Base-by-base conservation (phyloP, 1,139 yeast species). In the Magnusiomyces clavatus region DNA sequence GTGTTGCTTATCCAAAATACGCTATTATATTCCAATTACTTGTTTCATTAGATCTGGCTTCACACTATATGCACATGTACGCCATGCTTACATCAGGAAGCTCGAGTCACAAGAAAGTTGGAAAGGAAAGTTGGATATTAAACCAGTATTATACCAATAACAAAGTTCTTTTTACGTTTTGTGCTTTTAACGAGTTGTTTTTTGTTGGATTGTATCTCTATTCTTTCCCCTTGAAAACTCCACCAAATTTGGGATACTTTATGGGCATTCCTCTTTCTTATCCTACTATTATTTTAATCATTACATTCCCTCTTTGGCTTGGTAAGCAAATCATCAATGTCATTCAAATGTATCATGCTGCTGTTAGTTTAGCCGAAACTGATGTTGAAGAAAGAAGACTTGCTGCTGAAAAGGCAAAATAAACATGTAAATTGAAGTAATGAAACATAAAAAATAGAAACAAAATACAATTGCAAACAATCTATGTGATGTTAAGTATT, bases 51-150 rank as follows among this genome's bases (percentile, higher is more conserved):
- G 99, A 94, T 69, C 77, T 94, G 64, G 90, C 97, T 1, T 85
- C 95, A 53, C 99, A 94, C 67, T 94, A 94, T 72, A 87, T 94
- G 86, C 98, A 94, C 74, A 92, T 94, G 98, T 90, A 90, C 68
- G 96, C 97, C 51, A 86, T 88, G 75, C 73, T 90, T 62, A 77
- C 83, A 50, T 75, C 81, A 47, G 97, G 97, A 13, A 82, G 86
- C 11, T 65, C 79, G 14, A 81, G 90, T 43, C 99, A 94, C 72
- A 94, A 94, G 73, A 80, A 81, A 60, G 87, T 94, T 54, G 86
- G 82, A 57, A 81, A 81, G 59, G 81, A 86, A 49, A 80, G 83
- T 57, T 78, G 81, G 75, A 75, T 92, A 53, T 76, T 94, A 64
- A 79, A 83, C 59, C 76, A 90, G 58, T 94, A 94, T 74, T 94